Evolutionary conservation across 192 early-diverging fungal species (phyloP).

Genomic region (Coemansia sp.): DNA sequence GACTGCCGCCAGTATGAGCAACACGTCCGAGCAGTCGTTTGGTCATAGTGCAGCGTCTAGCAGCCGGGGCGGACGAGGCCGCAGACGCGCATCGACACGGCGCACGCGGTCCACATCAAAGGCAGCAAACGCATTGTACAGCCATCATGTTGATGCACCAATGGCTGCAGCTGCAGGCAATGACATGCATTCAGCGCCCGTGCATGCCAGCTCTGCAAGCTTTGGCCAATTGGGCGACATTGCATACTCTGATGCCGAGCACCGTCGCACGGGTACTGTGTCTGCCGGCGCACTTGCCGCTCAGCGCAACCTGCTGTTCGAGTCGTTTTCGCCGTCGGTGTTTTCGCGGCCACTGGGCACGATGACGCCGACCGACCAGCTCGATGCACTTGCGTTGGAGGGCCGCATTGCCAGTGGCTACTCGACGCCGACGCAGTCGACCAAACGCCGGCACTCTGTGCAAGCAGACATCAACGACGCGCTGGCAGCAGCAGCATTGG

Average conservation of each 20-base stretch:
- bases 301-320: slow-evolving; percentile 22
- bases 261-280: not conserved
- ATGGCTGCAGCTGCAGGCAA: slow-evolving; percentile 1
- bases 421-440: slow-evolving; percentile 44
- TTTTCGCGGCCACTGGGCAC: slow-evolving; percentile 35
- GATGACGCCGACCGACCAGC: slow-evolving; percentile 49
- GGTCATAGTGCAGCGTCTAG: not conserved
- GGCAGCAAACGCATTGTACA: not conserved
- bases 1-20: slow-evolving; percentile 4
- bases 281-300: slow-evolving; percentile 7
- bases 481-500: slow-evolving; percentile 38
- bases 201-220: slow-evolving; percentile 10
- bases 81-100: slow-evolving; percentile 10
- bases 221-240: slow-evolving; percentile 13
- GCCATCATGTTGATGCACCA: not conserved
- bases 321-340: slow-evolving; percentile 46
- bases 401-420: slow-evolving; percentile 37
- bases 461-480: slow-evolving; percentile 48
- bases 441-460: slow-evolving; percentile 48
- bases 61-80: not conserved
- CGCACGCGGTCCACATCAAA: slow-evolving; percentile 7
- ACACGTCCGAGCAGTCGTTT: not conserved
- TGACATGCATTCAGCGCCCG: slow-evolving; percentile 36
- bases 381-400: slow-evolving; percentile 51
- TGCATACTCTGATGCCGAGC: not conserved